These are phyloP conservation scores for Salisapilia sapeloensis DNA, from an alignment of 352 stramenopile genomes.

Conservation along the genomic window DNA sequence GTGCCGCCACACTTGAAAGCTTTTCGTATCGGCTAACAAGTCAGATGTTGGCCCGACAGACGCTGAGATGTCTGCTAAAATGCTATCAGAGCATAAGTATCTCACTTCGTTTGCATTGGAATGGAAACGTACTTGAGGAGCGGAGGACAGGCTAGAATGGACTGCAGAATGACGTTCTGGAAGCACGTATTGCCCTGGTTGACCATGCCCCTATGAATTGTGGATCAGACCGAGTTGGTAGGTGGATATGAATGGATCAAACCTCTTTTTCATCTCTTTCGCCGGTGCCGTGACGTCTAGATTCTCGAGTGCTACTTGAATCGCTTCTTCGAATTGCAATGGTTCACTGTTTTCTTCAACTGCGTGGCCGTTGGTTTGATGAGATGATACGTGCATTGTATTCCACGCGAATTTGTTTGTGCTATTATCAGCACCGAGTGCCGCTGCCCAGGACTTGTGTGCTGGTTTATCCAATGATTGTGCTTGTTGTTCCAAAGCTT, in stretches of 20 bases:
- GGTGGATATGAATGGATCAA: constrained; percentile 1
- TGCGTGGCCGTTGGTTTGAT: constrained; percentile 1
- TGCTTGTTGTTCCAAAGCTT: constrained; percentile 4
- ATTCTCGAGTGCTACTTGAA: constrained; percentile 33
- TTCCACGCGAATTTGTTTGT: constrained; percentile 10
- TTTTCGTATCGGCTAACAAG: constrained; percentile 21
- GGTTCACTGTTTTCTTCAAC: constrained; percentile 3
- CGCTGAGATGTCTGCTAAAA: constrained; percentile 52
- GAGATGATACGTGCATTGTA: too few relatives aligned
- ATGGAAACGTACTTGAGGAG: constrained; percentile 50
- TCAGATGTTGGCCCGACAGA: constrained; percentile 15
- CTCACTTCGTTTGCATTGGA: background rate
- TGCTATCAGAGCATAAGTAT: constrained; percentile 7
- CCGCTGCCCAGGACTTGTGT: constrained; percentile 43
- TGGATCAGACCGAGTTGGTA: background rate
- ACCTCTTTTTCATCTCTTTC: constrained; percentile 77
- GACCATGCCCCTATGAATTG: constrained; percentile 28
- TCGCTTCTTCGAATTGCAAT: constrained; percentile 38
- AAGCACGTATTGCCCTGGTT: constrained; percentile 83
- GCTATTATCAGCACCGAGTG: constrained; percentile 18
- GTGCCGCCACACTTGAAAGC: constrained; percentile 57
- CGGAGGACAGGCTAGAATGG: constrained; percentile 49
- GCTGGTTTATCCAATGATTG: constrained; percentile 4
- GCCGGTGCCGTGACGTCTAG: constrained; percentile 40
- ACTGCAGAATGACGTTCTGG: constrained; percentile 80